Percentiles rank a stretch among this genome's conserved stretches.
Conservation (phyloP, 2,329 filamentous ascomycete species). For the Lachnellula hyalina region DNA sequence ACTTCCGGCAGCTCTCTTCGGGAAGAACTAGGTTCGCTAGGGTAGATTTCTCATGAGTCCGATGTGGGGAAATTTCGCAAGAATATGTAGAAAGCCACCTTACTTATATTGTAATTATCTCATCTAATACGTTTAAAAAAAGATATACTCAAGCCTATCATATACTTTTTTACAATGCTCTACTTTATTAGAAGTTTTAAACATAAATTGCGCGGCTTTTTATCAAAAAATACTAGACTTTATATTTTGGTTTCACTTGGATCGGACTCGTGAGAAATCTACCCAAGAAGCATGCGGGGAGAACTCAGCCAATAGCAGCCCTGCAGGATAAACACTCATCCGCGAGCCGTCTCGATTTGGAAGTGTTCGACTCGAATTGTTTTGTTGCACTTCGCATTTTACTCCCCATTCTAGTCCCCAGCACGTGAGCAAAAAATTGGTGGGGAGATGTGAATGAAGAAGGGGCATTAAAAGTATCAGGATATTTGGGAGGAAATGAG, state of each 20-base stretch:
- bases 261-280: neutral
- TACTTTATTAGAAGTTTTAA: too few species aligned
- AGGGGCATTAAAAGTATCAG: neutral
- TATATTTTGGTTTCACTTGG: too few species aligned
- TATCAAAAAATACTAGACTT: too few species aligned
- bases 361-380: neutral
- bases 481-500: too few species aligned
- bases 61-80: too few species aligned
- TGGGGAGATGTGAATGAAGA: neutral
- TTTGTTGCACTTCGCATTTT: slow-evolving; percentile 13
- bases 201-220: too few species aligned
- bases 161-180: too few species aligned
- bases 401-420: slow-evolving; percentile 7
- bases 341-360: neutral
- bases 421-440: neutral
- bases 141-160: too few species aligned
- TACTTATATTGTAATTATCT: too few species aligned
- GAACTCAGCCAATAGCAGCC: neutral
- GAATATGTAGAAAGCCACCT: too few species aligned
- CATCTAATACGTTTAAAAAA: too few species aligned
- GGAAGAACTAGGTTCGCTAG: neutral
- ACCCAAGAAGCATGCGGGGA: neutral
- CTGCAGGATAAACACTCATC: slow-evolving; percentile 17
- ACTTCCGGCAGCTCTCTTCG: neutral
- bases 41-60: neutral